Evolutionary conservation across 2,329 filamentous ascomycete genomes (phyloP), one percentile per base, ranked within the genome.

Genomic region (Aaosphaeria pasadenensis): DNA sequence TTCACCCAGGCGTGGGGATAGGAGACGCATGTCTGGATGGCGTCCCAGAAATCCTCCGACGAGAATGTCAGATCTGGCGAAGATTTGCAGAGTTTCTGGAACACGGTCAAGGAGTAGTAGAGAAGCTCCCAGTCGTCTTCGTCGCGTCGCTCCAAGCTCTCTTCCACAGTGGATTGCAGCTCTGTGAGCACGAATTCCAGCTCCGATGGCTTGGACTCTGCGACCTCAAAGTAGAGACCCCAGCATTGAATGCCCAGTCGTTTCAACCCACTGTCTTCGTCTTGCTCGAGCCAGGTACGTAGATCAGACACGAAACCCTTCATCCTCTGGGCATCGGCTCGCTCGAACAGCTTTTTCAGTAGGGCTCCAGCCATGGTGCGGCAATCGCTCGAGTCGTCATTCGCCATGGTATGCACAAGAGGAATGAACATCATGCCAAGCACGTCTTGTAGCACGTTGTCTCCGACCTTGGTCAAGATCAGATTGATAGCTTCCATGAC

Each of bases 401-500:
- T 96, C 50, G 88, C 85, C 53, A 96, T 80, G 11, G 91, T 84
- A 59, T 96, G 83, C 44, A 96, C 84, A 5, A 99, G 72, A 0
- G 91, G 91, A 24, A 95, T 79, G 74, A 96, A 99, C 64, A 91
- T 89, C 17, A 84, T 87, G 1, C 83, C 83, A 0, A 89, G 80
- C 32, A 96, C 82, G 56, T 96, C 88, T 66, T 95, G 89, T 6
- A 91, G 83, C 41, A 91, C 83, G 43, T 66, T 60, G 36, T 90
- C 83, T 0, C 87, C 86, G 4, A 91, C 86, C 71, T 96, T 97
- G 54, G 83, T 85, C 24, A 97, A 77, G n/a, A 99, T 77, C 39
- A 91, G 78, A 63, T 96, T 87, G 41, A 96, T 79, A 3, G 92
- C 84, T 71, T 99, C 94, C 83, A 99, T 89, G 30, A 96, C 89